A percentile compares a stretch with the other conserved stretches of the same genome.
Conservation (phyloP, 2,329 filamentous ascomycete species). For the Aureobasidium namibiae region DNA sequence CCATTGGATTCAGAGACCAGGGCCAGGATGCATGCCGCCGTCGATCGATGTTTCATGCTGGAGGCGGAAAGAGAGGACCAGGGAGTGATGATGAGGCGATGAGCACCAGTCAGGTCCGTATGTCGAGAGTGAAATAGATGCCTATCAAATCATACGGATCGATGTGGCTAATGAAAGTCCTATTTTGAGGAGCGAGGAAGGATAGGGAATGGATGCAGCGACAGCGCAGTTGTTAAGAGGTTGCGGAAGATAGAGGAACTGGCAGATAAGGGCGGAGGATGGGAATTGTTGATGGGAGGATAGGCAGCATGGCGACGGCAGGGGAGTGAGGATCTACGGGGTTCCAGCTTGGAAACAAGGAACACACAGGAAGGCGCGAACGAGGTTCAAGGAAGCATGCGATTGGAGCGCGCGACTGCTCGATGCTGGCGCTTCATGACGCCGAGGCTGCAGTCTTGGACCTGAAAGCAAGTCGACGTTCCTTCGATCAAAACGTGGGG, state of each 20-base stretch:
- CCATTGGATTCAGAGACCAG: slow-evolving; percentile 5
- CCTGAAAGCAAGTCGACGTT: neutral
- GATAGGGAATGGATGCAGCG: neutral
- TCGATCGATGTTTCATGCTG: neutral
- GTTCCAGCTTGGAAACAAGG: neutral
- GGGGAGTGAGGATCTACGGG: neutral
- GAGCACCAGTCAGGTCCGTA: neutral
- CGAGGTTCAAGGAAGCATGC: neutral
- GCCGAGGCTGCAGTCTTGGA: neutral
- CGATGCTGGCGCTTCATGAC: slow-evolving; percentile 6
- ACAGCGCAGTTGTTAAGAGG: neutral
- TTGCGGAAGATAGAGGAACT: neutral
- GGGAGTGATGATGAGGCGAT: neutral
- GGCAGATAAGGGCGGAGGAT: neutral
- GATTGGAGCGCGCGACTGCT: slow-evolving; percentile 3
- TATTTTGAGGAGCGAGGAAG: neutral
- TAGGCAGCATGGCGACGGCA: neutral
- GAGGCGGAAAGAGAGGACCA: neutral
- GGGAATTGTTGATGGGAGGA: neutral
- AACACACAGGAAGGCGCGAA: slow-evolving; percentile 5
- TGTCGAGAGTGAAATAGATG: neutral
- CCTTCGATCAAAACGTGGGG: neutral
- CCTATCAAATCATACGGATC: neutral
- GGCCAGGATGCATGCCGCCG: neutral
- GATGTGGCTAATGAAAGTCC: neutral